Conservation (phyloP, 148 eudicot species). For the Camellia granthamiana region DNA sequence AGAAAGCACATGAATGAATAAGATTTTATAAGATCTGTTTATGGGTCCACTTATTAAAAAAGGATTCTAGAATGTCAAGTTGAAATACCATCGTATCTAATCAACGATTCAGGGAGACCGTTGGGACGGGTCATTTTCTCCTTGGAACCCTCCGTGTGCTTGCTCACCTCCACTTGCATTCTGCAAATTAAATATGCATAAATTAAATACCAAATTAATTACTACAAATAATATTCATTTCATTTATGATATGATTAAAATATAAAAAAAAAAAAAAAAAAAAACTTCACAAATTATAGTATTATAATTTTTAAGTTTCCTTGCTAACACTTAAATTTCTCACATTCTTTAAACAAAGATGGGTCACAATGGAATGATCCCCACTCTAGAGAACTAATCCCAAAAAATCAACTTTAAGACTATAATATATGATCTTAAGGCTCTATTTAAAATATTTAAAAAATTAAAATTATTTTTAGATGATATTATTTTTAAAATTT, state of each 20-base stretch:
- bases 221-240: background rate
- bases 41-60: too few species aligned
- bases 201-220: background rate
- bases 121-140: constrained; percentile 86
- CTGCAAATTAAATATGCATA: constrained; percentile 36
- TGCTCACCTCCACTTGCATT: constrained; percentile 99
- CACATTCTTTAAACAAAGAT: too few species aligned
- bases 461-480: too few species aligned
- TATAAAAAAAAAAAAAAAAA: too few species aligned
- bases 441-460: background rate
- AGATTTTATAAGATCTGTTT: too few species aligned
- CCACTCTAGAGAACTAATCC: too few species aligned
- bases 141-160: constrained; percentile 90
- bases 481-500: too few species aligned
- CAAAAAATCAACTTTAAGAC: too few species aligned
- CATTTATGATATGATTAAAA: background rate
- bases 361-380: too few species aligned
- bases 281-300: too few species aligned
- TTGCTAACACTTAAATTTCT: background rate
- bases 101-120: constrained; percentile 89
- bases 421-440: too few species aligned
- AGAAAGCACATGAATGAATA: too few species aligned
- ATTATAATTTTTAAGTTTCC: background rate
- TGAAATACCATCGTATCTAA: constrained; percentile 81
- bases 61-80: background rate